Conservation (phyloP, 306 rosid genomes). For the Vigna unguiculata region DNA sequence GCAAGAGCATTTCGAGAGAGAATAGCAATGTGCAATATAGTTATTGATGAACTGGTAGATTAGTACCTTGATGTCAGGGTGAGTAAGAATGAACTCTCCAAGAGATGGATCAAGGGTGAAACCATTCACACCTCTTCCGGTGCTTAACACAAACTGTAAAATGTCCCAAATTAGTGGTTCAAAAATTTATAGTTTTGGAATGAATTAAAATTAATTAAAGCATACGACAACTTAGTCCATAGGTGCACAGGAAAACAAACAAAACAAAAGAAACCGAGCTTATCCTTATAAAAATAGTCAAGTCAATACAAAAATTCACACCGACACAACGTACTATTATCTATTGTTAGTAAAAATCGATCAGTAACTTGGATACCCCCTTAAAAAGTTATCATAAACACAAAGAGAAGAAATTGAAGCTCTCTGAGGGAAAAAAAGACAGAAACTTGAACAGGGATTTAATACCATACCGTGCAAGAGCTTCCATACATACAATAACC, state of each 20-base stretch:
- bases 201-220: constrained; percentile 28
- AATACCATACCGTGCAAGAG: constrained; percentile 78
- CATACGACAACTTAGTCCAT: not conserved
- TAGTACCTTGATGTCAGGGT: constrained; percentile 78
- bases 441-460: not conserved
- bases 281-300: not conserved
- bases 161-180: constrained; percentile 3
- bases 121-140: constrained; percentile 79
- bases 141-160: constrained; percentile 72
- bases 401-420: not conserved
- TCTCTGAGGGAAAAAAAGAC: not conserved
- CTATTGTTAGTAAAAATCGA: not conserved
- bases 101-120: constrained; percentile 96
- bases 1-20: not conserved
- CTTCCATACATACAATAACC: constrained; percentile 98
- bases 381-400: not conserved
- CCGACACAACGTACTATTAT: not conserved
- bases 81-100: constrained; percentile 89
- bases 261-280: not conserved
- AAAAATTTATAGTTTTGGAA: not conserved
- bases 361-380: not conserved
- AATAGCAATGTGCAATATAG: not conserved
- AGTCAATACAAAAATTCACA: not conserved
- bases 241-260: not conserved
- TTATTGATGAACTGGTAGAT: not conserved